Evolutionary conservation across 345 rosid genomes (phyloP).

Genomic region (Pugionium cornutum): DNA sequence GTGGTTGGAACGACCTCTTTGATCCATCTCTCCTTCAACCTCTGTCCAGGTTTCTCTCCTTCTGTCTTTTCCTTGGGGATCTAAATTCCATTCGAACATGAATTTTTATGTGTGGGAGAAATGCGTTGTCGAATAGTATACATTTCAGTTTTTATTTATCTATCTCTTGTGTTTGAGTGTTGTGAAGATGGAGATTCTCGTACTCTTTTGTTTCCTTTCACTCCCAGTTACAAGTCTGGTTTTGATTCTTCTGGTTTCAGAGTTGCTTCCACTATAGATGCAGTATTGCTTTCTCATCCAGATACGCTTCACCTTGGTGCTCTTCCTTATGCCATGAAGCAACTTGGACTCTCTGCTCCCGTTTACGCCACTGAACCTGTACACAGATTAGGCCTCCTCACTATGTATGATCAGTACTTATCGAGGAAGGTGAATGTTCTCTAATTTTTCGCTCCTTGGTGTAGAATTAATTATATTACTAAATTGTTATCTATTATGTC

Average conservation of each 20-base stretch:
- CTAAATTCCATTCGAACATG: neutral
- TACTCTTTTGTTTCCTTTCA: too few relatives aligned
- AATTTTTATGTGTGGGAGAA: neutral
- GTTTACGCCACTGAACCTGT: constrained; percentile 89
- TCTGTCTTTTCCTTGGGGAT: neutral
- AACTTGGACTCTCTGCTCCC: constrained; percentile 82
- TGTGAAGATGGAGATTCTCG: too few relatives aligned
- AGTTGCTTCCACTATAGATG: constrained; percentile 79
- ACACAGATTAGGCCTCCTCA: constrained; percentile 75
- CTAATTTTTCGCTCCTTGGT: too few relatives aligned
- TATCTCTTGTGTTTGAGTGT: too few relatives aligned
- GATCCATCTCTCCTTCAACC: constrained; percentile 85
- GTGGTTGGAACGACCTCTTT: constrained; percentile 98
- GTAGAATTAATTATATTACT: neutral
- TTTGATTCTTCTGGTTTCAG: constrained; percentile 41
- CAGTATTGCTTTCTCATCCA: constrained; percentile 79
- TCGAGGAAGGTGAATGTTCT: constrained; percentile 65
- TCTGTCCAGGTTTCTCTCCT: constrained; percentile 61
- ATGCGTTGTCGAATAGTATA: too few relatives aligned
- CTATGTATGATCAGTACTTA: constrained; percentile 92
- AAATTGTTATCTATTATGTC: neutral
- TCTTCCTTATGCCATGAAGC: constrained; percentile 89
- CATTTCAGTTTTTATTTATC: too few relatives aligned
- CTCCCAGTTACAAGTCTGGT: too few relatives aligned
- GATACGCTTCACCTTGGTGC: constrained; percentile 96